Evolutionary conservation across 2,329 filamentous ascomycete genomes (phyloP).

Genomic region (Colletotrichum tamarilloi): DNA sequence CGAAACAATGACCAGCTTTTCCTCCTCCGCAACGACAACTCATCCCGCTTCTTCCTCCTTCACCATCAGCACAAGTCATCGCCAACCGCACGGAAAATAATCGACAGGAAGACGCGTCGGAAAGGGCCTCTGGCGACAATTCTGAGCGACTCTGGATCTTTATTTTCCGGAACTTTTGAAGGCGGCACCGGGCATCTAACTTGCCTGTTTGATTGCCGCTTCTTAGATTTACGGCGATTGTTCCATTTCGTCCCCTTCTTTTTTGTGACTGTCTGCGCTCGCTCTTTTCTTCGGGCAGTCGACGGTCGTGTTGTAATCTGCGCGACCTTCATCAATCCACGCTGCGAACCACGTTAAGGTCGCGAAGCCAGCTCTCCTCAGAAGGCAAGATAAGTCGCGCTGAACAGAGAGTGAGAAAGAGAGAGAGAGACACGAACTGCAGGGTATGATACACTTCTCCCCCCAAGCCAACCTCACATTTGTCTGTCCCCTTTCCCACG

Average conservation of each 20-base stretch:
- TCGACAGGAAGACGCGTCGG: slow-evolving; percentile 30
- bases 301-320: slow-evolving; percentile 33
- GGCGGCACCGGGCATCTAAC: slow-evolving; percentile 23
- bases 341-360: slow-evolving; percentile 35
- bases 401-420: neutral
- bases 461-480: slow-evolving; percentile 31
- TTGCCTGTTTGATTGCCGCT: slow-evolving; percentile 29
- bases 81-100: slow-evolving; percentile 21
- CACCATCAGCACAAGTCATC: slow-evolving; percentile 32
- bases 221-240: slow-evolving; percentile 12
- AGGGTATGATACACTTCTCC: slow-evolving; percentile 35
- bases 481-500: neutral
- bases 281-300: slow-evolving; percentile 13
- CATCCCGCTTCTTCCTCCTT: slow-evolving; percentile 30
- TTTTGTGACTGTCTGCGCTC: slow-evolving; percentile 27
- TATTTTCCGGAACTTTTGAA: slow-evolving; percentile 12
- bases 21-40: slow-evolving; percentile 32
- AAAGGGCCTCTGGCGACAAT: slow-evolving; percentile 23
- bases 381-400: slow-evolving; percentile 14
- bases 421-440: slow-evolving; percentile 20
- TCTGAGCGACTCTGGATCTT: slow-evolving; percentile 6
- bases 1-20: slow-evolving; percentile 41
- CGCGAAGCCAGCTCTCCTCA: slow-evolving; percentile 19
- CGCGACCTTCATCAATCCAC: slow-evolving; percentile 26
- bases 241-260: slow-evolving; percentile 32